Conservation (phyloP, 495 filamentous ascomycete species). For the Venustampulla echinocandica region DNA sequence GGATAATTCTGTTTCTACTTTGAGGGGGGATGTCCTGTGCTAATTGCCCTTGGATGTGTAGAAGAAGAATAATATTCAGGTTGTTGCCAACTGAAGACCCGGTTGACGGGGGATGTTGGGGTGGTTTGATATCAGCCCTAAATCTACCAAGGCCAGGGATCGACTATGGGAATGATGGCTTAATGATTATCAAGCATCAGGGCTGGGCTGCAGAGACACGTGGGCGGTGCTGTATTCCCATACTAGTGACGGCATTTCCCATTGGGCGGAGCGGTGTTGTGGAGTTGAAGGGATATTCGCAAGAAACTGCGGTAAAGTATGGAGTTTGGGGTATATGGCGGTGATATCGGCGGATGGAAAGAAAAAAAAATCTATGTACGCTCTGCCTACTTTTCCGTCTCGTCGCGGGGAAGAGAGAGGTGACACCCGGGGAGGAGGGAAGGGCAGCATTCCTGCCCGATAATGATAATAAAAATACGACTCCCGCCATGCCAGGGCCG, state of each 20-base stretch:
- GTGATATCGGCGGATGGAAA: conserved; percentile 9
- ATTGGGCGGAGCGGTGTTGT: neutral
- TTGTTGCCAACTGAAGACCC: conserved; percentile 56
- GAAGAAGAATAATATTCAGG: conserved; percentile 99
- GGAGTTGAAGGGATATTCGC: conserved; percentile 15
- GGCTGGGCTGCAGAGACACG: no score
- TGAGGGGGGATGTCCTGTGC: neutral
- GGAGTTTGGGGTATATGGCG: conserved; percentile 9
- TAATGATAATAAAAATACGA: conserved; percentile 6
- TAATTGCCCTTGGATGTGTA: conserved; percentile 33
- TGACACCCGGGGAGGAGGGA: conserved; percentile 12
- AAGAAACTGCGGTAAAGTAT: conserved; percentile 3
- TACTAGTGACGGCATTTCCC: no score
- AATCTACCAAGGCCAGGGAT: no score
- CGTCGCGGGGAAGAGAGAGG: conserved; percentile 9
- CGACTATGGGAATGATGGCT: no score
- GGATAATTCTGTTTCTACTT: conserved; percentile 18
- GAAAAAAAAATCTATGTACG: no score
- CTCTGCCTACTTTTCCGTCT: no score
- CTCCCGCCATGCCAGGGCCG: neutral
- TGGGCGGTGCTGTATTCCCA: no score
- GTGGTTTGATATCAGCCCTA: no score
- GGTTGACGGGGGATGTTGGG: no score
- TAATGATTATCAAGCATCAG: no score
- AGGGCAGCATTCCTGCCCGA: conserved; percentile 19